Evolutionary conservation across 225 moss, liverwort and hornwort species (phyloP).

Genomic region (Lunularia cruciata): DNA sequence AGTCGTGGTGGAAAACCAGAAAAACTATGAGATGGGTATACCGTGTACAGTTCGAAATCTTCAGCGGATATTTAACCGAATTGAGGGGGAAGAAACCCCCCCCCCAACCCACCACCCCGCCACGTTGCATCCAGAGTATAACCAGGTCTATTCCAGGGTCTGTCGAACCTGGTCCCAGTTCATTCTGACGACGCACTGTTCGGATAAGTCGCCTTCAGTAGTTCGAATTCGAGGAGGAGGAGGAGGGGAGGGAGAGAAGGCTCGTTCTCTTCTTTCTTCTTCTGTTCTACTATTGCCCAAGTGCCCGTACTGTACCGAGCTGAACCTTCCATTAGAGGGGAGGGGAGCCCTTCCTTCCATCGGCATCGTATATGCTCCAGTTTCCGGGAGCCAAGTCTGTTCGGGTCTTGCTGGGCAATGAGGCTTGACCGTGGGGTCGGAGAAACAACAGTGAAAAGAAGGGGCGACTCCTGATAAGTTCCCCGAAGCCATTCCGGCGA

Average conservation of each 20-base stretch:
- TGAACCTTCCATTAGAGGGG: neutral
- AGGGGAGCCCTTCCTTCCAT: neutral
- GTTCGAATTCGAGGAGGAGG: neutral
- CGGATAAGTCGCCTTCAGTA: neutral
- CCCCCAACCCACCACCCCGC: too few species aligned
- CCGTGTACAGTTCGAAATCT: too few species aligned
- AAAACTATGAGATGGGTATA: too few species aligned
- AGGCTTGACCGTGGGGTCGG: neutral
- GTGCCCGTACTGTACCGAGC: neutral
- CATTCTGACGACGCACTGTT: neutral
- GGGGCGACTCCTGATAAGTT: too few species aligned
- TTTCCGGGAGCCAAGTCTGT: neutral
- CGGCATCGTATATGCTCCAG: neutral
- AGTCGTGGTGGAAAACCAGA: too few species aligned
- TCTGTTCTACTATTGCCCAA: neutral
- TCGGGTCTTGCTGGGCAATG: neutral
- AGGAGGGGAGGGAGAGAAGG: neutral
- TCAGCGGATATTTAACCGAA: too few species aligned
- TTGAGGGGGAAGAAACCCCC: too few species aligned
- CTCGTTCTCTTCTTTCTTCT: neutral
- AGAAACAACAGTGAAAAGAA: too few species aligned
- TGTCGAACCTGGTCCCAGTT: too few species aligned
- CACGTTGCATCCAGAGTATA: too few species aligned
- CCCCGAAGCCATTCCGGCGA: too few species aligned
- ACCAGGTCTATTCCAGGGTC: too few species aligned